A percentile compares a stretch with the other conserved stretches of the same genome.
phyloP scores from a whole-genome alignment of 73 alveolate genomes.

The Durusdinium trenchii region DNA sequence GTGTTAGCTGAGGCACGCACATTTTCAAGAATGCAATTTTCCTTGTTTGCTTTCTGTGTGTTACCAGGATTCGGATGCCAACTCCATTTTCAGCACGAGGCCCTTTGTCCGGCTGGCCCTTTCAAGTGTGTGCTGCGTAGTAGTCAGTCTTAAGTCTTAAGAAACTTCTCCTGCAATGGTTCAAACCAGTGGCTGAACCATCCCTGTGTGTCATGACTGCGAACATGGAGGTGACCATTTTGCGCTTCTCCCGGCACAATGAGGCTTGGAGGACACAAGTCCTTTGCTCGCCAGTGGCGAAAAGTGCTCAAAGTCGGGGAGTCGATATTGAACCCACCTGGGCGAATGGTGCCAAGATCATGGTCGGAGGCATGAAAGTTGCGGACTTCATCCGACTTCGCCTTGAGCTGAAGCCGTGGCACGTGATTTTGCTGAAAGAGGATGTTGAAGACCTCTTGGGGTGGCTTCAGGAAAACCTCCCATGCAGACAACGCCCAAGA shows the following conservation, averaged over 20 bases:
- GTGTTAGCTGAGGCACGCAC: too few relatives aligned
- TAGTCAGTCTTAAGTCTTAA: too few relatives aligned
- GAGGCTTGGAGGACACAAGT: neutral
- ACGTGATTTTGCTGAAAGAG: neutral
- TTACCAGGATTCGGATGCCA: conserved; percentile 30
- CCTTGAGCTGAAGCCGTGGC: neutral
- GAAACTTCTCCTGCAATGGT: too few relatives aligned
- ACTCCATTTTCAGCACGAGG: conserved; percentile 25
- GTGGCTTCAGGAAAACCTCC: neutral
- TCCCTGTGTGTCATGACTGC: too few relatives aligned
- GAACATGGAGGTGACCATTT: neutral
- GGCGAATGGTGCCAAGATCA: neutral
- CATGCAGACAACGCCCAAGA: neutral
- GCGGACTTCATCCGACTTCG: neutral
- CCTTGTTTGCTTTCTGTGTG: neutral
- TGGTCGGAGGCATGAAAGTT: neutral
- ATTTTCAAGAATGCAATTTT: too few relatives aligned
- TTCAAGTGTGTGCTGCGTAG: too few relatives aligned
- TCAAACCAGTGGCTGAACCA: too few relatives aligned
- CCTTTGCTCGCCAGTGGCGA: neutral
- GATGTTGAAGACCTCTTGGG: neutral
- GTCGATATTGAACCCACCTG: neutral
- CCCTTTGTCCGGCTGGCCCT: too few relatives aligned
- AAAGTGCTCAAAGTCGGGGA: neutral
- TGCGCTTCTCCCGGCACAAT: neutral